Base-by-base conservation (phyloP, 2,329 filamentous ascomycete species). In the Colletotrichum scovillei region DNA sequence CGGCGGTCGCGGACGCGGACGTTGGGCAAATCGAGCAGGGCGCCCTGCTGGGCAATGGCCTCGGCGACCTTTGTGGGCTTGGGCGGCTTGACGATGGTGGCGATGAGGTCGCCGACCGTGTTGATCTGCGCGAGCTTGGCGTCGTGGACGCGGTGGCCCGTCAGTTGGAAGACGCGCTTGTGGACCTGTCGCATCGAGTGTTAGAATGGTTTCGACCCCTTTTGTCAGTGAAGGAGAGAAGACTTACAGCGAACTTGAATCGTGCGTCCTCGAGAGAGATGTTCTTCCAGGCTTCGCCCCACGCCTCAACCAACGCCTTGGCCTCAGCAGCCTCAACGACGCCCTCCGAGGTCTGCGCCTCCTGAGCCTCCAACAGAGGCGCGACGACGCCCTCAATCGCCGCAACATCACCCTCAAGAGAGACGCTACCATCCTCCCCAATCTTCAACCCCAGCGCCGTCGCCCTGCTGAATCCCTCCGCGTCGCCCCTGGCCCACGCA, bases 121-220 rank as follows among this genome's bases (percentile, higher is more conserved):
- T 82, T 82, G 74, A 91, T 86, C 57, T 86, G 84, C 63, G 85
- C 84, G 74, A 97, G 88, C 76, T 89, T 88, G 59, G 90, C 86
- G 82, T 98, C 96, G 19, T 93, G 87, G 76, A 98, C 86, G 72
- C 90, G 89, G 74, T 92, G 90, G 74, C 94, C 94, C n/a, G 93
- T 95, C 73, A 97, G 87, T 81, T 97, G 93, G 81, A 93, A 91
- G 74, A 95, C 85, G 72, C 94, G 92, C 84, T 98, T 97, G 78
- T 92, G 85, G 76, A 97, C 88, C 95, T 98, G 76, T 24, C 4
- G 28, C 22, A 16, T 6, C 19, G 4, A 19, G n/a, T n/a, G 42
- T 38, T 16, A n/a, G 52, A 9, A 5, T 24, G 26, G 30, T 57
- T 57, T 69, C 19, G 60, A 22, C 3, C 9, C 60, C 28, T 8